phyloP scores from a whole-genome alignment of 2,329 filamentous ascomycete species.

The Didymella sp. region DNA sequence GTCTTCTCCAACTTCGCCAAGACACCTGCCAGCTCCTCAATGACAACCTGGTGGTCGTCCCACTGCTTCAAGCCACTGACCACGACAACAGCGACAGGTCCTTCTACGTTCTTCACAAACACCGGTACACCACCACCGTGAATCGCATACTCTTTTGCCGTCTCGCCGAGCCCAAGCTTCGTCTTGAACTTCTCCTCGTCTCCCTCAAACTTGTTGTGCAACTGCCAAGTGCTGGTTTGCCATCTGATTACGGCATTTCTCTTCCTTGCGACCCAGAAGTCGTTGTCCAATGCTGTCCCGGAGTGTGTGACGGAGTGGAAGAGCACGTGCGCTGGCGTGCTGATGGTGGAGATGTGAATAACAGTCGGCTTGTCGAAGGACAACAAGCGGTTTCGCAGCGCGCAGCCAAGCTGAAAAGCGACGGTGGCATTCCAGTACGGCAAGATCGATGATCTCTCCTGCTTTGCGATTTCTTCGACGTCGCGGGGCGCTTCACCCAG shows the following conservation, averaged over 20 bases:
- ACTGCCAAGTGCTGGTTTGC: slow-evolving; percentile 71
- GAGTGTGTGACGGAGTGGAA: slow-evolving; percentile 73
- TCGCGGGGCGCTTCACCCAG: slow-evolving; percentile 39
- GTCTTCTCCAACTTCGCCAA: slow-evolving; percentile 19
- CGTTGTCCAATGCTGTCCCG: slow-evolving; percentile 73
- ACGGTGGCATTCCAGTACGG: slow-evolving; percentile 65
- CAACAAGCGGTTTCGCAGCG: slow-evolving; percentile 66
- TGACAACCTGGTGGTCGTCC: slow-evolving; percentile 78
- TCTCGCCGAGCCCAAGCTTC: slow-evolving; percentile 66
- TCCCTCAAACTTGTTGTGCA: slow-evolving; percentile 69
- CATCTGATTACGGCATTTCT: slow-evolving; percentile 74
- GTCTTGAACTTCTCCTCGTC: slow-evolving; percentile 69
- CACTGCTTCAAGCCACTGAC: slow-evolving; percentile 80
- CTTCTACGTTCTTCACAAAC: slow-evolving; percentile 72
- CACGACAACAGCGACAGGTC: slow-evolving; percentile 74
- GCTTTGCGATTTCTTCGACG: slow-evolving; percentile 47
- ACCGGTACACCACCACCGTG: slow-evolving; percentile 79
- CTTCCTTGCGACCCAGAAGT: slow-evolving; percentile 70
- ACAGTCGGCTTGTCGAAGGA: slow-evolving; percentile 62
- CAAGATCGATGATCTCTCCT: slow-evolving; percentile 51
- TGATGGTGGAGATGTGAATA: slow-evolving; percentile 67
- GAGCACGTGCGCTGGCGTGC: slow-evolving; percentile 62
- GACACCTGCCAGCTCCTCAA: slow-evolving; percentile 56
- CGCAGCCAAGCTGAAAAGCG: slow-evolving; percentile 68
- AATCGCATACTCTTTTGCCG: slow-evolving; percentile 70